Conservation (phyloP, 2,329 filamentous ascomycete species). For the Hypomyces perniciosus region DNA sequence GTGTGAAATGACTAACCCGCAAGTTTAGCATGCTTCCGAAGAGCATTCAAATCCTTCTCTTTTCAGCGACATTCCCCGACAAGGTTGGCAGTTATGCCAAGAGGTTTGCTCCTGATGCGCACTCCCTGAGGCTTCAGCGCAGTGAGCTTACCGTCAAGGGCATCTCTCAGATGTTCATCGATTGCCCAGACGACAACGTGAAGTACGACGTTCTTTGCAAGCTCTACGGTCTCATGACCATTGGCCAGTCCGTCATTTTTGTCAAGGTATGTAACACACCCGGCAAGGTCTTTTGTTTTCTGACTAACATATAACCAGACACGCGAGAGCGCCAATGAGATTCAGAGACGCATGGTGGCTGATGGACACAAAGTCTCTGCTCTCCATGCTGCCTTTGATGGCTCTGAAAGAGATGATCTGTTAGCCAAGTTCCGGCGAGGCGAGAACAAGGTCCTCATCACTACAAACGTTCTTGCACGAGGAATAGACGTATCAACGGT, state of each 20-base stretch:
- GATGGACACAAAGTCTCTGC: conserved; percentile 92
- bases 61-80: conserved; percentile 89
- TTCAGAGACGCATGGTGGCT: conserved; percentile 75
- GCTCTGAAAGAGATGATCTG: conserved; percentile 72
- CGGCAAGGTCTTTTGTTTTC: not conserved
- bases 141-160: conserved; percentile 93
- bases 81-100: conserved; percentile 79
- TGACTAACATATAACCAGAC: conserved; percentile 48
- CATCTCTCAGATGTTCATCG: conserved; percentile 96
- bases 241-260: conserved; percentile 97
- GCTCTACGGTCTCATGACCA: conserved; percentile 92
- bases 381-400: conserved; percentile 83
- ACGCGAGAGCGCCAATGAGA: conserved; percentile 76
- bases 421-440: conserved; percentile 83
- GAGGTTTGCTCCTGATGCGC: conserved; percentile 78
- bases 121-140: conserved; percentile 79
- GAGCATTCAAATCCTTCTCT: conserved; percentile 80
- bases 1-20: conserved; percentile 1
- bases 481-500: conserved; percentile 90
- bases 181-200: conserved; percentile 72
- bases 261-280: conserved; percentile 58
- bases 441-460: conserved; percentile 90
- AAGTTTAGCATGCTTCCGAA: conserved; percentile 60
- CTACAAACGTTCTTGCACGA: conserved; percentile 91
- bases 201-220: conserved; percentile 88